Evolutionary conservation across 2,329 filamentous ascomycete genomes (phyloP), one percentile per base, ranked within the genome.

Genomic region (Botrytis aclada): DNA sequence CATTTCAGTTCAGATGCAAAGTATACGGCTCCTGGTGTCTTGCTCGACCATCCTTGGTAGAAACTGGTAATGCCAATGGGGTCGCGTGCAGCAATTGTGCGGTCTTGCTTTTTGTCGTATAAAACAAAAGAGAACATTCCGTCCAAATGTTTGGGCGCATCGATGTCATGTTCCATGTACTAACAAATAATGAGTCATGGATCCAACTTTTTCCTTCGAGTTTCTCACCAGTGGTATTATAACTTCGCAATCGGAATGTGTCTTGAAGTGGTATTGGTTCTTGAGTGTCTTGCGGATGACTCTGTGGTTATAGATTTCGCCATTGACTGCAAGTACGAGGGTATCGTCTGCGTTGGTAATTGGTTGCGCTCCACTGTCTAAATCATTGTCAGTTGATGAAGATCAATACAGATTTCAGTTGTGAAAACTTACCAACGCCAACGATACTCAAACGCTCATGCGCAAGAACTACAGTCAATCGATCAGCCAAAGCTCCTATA

Each of bases 101-200:
- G 92, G 86, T 99, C 93, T 83, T 94, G 90, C 78, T 89, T 91
- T 88, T 97, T 97, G 86, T 99, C 96, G 84, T 97, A 97, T 70
- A 99, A 89, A 72, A 99, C 95, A 85, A 97, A 99, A 25, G 95
- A 98, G 88, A 99, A 99, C 96, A 99, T 99, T 86, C 96, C 96
- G 83, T 99, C 96, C 78, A 99, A 90, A 84, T 94, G 87, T 84
- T 95, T 96, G 75, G 96, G 95, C 73, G 95, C 94, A 81, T 98
- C 94, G 78, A 97, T 87, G 80, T 91, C 96, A 88, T 97, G 89
- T 84, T 98, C 90, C 85, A 94, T 88, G 83, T 99, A 99, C 93
- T 97, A 67, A 71, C 56, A 29, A 43, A 66, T 37, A 60, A 79
- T 72, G 78, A 73, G 51, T 56, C 29, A 29, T 39, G 25, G 25